Evolutionary conservation across 768 basidiomycete species (phyloP).

Genomic region (Rhodotorula kratochvilovae): DNA sequence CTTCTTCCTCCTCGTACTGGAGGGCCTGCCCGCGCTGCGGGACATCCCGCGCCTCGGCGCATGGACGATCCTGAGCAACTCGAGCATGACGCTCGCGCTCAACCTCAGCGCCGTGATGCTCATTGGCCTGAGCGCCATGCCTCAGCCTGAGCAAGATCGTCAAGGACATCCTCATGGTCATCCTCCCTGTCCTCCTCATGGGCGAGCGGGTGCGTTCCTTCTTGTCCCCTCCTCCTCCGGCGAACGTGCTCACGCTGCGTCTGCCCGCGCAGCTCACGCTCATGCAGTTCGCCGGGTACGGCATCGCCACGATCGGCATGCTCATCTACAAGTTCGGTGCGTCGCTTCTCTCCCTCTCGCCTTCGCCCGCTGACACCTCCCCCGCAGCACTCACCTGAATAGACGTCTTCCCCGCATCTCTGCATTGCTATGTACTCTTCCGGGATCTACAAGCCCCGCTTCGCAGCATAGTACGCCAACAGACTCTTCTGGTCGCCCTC

Average conservation of each 20-base stretch:
- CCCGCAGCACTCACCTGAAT: neutral
- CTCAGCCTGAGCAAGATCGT: conserved; percentile 21
- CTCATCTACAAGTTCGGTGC: conserved; percentile 14
- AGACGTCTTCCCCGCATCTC: no score
- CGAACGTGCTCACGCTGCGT: neutral
- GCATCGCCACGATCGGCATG: conserved; percentile 62
- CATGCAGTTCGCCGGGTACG: conserved; percentile 72
- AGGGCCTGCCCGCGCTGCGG: conserved; percentile 73
- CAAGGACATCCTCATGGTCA: conserved; percentile 86
- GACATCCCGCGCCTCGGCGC: conserved; percentile 61
- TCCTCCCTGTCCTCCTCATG: conserved; percentile 79
- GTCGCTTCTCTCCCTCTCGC: no score
- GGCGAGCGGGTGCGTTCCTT: conserved; percentile 52
- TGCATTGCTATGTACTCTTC: neutral
- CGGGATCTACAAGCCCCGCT: neutral
- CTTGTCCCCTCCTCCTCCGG: no score
- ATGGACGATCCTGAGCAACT: conserved; percentile 70
- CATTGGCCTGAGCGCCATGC: conserved; percentile 57
- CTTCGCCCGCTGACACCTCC: neutral
- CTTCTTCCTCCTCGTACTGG: conserved; percentile 75
- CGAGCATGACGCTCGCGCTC: conserved; percentile 74
- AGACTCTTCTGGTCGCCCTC: conserved; percentile 33
- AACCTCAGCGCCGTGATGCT: conserved; percentile 88
- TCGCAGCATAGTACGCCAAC: conserved; percentile 21
- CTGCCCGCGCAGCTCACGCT: conserved; percentile 55